Percentiles rank a stretch among this genome's conserved stretches.
Evolutionary conservation across 257 asterid genomes (phyloP).

Genomic region (Schizonepeta tenuifolia): DNA sequence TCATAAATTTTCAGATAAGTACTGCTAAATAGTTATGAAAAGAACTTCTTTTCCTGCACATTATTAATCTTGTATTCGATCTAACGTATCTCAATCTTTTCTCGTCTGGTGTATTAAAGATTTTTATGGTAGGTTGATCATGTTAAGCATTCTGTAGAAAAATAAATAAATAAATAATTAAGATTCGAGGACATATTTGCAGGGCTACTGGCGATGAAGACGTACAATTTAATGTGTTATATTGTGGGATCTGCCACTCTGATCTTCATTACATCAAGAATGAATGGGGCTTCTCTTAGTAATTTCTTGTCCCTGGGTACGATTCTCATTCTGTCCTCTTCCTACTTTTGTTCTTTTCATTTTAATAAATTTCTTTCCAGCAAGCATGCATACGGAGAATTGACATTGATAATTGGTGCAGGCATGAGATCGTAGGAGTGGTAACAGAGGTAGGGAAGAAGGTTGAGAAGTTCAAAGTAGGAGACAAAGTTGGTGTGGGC

Average conservation of each 20-base stretch:
- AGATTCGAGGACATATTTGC: neutral
- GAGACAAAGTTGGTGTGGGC: conserved; percentile 60
- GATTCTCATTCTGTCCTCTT: neutral
- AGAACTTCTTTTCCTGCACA: no score
- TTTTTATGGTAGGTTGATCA: no score
- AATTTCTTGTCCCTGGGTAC: conserved; percentile 49
- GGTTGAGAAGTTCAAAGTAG: conserved; percentile 46
- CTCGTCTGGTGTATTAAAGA: no score
- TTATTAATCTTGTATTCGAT: no score
- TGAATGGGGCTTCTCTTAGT: conserved; percentile 47
- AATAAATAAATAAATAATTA: no score
- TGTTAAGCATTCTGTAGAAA: no score
- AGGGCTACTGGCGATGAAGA: conserved; percentile 50
- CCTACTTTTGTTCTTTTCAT: neutral
- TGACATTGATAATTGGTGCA: neutral
- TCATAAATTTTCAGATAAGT: no score
- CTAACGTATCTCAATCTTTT: no score
- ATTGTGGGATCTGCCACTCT: conserved; percentile 57
- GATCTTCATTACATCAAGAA: conserved; percentile 50
- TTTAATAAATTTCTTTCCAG: no score
- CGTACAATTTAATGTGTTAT: conserved; percentile 50
- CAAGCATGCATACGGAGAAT: no score
- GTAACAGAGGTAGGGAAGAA: conserved; percentile 56
- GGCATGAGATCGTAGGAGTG: conserved; percentile 59
- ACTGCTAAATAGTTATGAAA: no score